Percentiles rank a stretch among this genome's conserved stretches.
These are phyloP conservation scores for Gypsophila paniculata DNA, from an alignment of 179 eudicot genomes.

Conservation along the genomic window DNA sequence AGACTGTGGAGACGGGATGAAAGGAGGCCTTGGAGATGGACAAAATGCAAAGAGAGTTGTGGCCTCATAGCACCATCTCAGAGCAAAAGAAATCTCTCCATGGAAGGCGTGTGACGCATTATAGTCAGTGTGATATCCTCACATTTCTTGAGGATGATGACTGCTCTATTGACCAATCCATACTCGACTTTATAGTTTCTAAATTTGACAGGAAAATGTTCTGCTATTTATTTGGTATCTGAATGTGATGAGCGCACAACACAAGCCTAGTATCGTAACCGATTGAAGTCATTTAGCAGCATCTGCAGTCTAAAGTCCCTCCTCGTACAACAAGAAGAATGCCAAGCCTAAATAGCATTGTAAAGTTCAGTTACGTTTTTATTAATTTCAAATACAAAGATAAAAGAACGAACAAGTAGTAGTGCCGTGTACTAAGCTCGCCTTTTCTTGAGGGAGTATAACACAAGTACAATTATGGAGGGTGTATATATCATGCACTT, in stretches of 20 bases:
- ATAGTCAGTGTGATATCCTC: not conserved
- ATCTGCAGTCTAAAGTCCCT: not conserved
- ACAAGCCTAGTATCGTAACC: not conserved
- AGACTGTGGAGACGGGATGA: slow-evolving; percentile 64
- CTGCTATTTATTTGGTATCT: slow-evolving; percentile 1
- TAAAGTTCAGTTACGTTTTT: slow-evolving; percentile 4
- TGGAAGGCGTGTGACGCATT: slow-evolving; percentile 44
- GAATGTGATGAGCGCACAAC: not conserved
- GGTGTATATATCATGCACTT: too few species aligned
- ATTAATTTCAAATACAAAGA: slow-evolving; percentile 4
- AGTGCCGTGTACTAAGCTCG: too few species aligned
- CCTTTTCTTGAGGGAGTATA: too few species aligned
- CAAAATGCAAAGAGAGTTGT: slow-evolving; percentile 60
- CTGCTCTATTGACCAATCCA: slow-evolving; percentile 1
- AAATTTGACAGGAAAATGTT: not conserved
- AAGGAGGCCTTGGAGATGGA: slow-evolving; percentile 49
- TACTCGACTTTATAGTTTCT: slow-evolving; percentile 4
- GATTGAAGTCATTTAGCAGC: not conserved
- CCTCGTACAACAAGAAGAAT: slow-evolving; percentile 11
- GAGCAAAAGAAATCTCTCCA: slow-evolving; percentile 48
- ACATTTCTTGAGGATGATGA: not conserved
- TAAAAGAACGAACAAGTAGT: too few species aligned
- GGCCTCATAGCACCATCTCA: slow-evolving; percentile 60
- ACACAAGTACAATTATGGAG: too few species aligned
- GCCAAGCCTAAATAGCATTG: slow-evolving; percentile 9